Conservation (phyloP, 2,329 filamentous ascomycete species). For the Coniochaeta sp. region DNA sequence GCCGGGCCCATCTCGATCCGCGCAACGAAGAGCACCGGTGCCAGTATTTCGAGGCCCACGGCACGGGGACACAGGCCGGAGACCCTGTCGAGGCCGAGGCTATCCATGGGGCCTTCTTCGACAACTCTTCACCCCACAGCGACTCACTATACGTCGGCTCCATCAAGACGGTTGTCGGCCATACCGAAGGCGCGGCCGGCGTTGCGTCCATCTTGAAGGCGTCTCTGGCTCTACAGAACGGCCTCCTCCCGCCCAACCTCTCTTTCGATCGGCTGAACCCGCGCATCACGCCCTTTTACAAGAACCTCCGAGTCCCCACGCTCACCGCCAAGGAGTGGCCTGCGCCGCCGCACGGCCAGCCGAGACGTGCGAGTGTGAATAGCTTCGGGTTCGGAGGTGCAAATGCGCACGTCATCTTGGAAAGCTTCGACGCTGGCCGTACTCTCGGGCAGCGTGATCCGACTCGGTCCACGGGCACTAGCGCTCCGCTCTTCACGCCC, state of each 20-base stretch:
- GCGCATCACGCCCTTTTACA: constrained; percentile 23
- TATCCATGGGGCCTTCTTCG: too few relatives aligned
- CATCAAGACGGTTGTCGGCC: too few relatives aligned
- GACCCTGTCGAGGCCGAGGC: too few relatives aligned
- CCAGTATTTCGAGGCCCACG: constrained; percentile 16
- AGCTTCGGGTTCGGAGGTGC: constrained; percentile 34
- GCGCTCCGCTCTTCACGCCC: too few relatives aligned
- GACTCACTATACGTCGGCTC: too few relatives aligned
- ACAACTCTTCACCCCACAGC: too few relatives aligned
- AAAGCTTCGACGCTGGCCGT: constrained; percentile 5
- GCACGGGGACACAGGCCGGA: background rate
- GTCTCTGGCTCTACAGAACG: constrained; percentile 29
- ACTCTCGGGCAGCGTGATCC: background rate
- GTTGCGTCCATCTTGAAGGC: constrained; percentile 35
- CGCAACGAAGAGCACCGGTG: constrained; percentile 6
- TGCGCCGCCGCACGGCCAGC: background rate
- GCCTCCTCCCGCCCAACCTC: constrained; percentile 29
- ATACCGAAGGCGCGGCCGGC: constrained; percentile 34
- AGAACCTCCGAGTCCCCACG: constrained; percentile 31
- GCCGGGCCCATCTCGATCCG: background rate
- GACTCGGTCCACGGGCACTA: background rate
- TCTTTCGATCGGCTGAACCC: constrained; percentile 37
- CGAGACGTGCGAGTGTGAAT: constrained; percentile 14
- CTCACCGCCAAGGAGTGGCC: constrained; percentile 31
- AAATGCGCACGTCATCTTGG: constrained; percentile 16